Base-by-base conservation (phyloP, 495 filamentous ascomycete species). In the Neurospora cerealis region DNA sequence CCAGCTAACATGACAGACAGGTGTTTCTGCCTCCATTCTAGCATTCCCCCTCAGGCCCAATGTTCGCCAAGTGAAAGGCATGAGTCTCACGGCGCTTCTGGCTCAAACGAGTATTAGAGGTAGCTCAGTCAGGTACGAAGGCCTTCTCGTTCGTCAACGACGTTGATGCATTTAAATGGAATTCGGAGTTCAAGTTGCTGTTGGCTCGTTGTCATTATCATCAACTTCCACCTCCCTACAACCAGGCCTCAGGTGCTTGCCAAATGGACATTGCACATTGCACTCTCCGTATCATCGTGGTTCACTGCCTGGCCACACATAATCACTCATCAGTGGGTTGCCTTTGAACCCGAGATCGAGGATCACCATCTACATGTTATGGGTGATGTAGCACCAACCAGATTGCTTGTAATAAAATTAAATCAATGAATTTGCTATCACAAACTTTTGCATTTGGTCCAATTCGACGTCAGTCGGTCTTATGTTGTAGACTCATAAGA, bases 21-120 rank as follows among this genome's bases (percentile, higher is more conserved):
- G 2, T 46, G 19, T 2, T 21, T 7, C 19, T 46, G 19, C 42
- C 42, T 46, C 19, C 8, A n/a, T 21, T 0, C 0, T 9, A 11
- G n/a, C 6, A 10, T 46, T 11, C 44, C 0, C 44, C 3, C n/a
- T 46, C 3, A 46, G 9, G 10, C 44, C 19, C 44, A 10, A 46
- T 48, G 44, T 21, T 11, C 8, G 0, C 44, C 44, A 48, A 46
- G 19, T 8, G 17, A 7, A 9, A 44, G 44, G 9, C 9, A 5
- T 48, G 19, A 21, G 7, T 46, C 19, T 46, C 3, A 10, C 0
- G 1, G 42, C 1, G 19, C 19, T n/a, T n/a, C 1, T 1, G 0
- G 7, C 42, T 3, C 42, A 21, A 3, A 46, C 42, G 19, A n/a
- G n/a, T n/a, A n/a, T n/a, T n/a, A n/a, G n/a, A n/a, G n/a, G n/a